These are phyloP conservation scores for Rhodotorula sp. DNA, from an alignment of 1,284 basidiomycete species.

Conservation along the genomic window DNA sequence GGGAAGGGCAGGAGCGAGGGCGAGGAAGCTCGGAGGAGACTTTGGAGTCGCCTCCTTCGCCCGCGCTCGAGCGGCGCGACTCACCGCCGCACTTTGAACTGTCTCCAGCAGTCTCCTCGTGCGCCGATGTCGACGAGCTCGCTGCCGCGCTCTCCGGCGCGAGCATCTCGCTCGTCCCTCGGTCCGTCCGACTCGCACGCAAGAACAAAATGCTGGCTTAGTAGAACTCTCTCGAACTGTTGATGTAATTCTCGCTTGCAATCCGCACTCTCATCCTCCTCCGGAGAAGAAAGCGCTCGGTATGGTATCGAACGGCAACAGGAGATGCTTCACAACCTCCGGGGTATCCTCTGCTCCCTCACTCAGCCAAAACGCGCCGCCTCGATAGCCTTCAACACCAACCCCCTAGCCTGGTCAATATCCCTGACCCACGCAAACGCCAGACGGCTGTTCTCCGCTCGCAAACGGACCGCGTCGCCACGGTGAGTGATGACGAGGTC, in stretches of 20 bases:
- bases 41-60: constrained; percentile 1
- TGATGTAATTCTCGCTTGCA: too few species aligned
- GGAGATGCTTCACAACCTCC: too few species aligned
- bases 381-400: constrained; percentile 3
- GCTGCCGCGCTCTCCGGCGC: constrained; percentile 2
- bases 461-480: constrained; percentile 33
- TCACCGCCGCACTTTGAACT: neutral
- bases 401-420: constrained; percentile 24
- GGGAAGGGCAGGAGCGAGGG: neutral
- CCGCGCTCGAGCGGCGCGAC: neutral
- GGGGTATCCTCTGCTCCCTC: too few species aligned
- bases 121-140: constrained; percentile 24
- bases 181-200: constrained; percentile 15
- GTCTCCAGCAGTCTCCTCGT: neutral
- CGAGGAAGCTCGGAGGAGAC: neutral
- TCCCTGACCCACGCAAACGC: constrained; percentile 29
- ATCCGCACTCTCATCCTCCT: too few species aligned
- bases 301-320: too few species aligned
- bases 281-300: too few species aligned
- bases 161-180: constrained; percentile 29
- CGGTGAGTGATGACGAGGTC: constrained; percentile 58
- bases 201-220: constrained; percentile 11
- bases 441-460: constrained; percentile 14
- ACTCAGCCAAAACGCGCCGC: neutral
- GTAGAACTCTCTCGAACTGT: too few species aligned